Percentiles rank a stretch among this genome's conserved stretches.
Evolutionary conservation across 192 early-diverging fungal genomes (phyloP).

Genomic region (Phlyctochytrium planicorne): DNA sequence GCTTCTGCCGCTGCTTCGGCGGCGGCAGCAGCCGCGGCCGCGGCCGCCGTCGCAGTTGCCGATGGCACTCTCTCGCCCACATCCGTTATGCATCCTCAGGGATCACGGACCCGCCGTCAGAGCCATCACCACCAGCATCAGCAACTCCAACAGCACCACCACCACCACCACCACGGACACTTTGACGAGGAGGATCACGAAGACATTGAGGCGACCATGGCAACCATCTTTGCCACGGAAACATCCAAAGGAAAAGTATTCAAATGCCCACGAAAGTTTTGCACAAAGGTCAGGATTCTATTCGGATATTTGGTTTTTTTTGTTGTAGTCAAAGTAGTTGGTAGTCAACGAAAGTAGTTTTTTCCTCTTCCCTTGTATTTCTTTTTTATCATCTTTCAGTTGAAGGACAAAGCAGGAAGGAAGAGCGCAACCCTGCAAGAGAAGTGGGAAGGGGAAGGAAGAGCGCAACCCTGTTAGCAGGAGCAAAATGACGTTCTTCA

Average conservation of each 20-base stretch:
- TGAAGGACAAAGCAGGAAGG: no score
- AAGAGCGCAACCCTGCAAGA: no score
- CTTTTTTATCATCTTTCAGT: no score
- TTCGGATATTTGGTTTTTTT: no score
- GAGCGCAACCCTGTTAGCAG: no score
- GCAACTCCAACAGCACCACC: neutral
- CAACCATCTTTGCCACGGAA: neutral
- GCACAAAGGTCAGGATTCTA: slow-evolving; percentile 20
- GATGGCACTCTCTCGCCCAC: neutral
- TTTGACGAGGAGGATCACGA: neutral
- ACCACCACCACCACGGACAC: neutral
- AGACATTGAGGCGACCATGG: neutral
- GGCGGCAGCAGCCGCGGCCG: neutral
- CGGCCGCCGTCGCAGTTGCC: neutral
- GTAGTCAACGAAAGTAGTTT: no score
- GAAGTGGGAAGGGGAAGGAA: no score
- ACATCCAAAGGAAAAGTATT: slow-evolving; percentile 11
- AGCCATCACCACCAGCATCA: neutral
- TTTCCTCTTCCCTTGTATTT: no score
- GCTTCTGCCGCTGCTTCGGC: neutral
- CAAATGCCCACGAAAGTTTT: slow-evolving; percentile 26
- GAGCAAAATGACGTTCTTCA: no score
- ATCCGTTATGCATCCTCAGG: neutral
- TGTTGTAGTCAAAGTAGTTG: no score
- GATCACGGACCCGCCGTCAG: neutral